Percentiles rank a stretch among this genome's conserved stretches.
phyloP scores from a whole-genome alignment of 345 rosid species.

The Trapa bicornis region DNA sequence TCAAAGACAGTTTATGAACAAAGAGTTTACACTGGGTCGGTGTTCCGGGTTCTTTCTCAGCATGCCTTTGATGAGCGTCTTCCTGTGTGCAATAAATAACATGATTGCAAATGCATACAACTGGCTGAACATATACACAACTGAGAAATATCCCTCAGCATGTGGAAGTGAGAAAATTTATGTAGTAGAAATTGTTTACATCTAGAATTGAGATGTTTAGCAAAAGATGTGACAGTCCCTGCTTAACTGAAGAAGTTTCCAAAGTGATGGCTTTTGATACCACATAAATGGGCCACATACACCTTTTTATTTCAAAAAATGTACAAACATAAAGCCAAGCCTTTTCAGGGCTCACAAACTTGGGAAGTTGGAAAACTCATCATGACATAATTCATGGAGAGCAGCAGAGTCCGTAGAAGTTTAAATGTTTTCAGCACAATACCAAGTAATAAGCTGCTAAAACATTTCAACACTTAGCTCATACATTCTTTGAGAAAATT shows the following conservation, averaged over 20 bases:
- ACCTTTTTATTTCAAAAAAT: neutral
- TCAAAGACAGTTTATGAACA: conserved; percentile 13
- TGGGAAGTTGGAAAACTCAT: no score
- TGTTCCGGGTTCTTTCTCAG: conserved; percentile 93
- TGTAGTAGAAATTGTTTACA: neutral
- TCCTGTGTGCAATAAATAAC: conserved; percentile 36
- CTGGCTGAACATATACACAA: neutral
- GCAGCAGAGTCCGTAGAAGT: no score
- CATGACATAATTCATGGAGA: no score
- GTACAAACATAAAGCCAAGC: no score
- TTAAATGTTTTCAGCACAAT: no score
- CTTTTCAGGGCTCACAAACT: no score
- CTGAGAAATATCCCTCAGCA: neutral
- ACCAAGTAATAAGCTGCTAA: no score
- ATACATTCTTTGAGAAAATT: no score
- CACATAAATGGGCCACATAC: neutral
- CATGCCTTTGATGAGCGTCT: conserved; percentile 86
- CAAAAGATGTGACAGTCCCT: neutral
- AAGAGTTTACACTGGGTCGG: conserved; percentile 69
- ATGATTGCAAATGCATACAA: conserved; percentile 1
- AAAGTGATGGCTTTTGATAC: neutral
- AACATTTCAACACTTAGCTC: no score
- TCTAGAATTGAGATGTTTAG: neutral
- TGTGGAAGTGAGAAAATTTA: neutral
- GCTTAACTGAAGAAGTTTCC: neutral